A percentile compares a stretch with the other conserved stretches of the same genome.
Conservation (phyloP, 2,329 filamentous ascomycete genomes). For the Talaromyces sp. region DNA sequence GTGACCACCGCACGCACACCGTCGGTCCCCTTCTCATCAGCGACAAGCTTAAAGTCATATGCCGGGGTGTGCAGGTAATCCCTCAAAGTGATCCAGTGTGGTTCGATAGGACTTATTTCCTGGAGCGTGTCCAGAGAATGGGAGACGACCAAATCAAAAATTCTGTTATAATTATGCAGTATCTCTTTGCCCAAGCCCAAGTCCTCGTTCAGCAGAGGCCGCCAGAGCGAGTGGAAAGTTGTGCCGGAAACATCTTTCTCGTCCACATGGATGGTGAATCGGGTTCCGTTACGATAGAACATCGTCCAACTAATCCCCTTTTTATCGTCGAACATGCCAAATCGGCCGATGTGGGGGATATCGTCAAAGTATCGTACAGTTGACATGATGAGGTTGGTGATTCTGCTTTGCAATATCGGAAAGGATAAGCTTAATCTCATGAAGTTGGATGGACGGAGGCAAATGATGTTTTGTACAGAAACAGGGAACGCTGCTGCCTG, state of each 20-base stretch:
- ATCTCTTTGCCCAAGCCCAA: neutral
- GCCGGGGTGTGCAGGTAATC: conserved; percentile 13
- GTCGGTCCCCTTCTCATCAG: neutral
- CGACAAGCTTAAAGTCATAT: conserved; percentile 8
- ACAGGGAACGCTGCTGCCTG: neutral
- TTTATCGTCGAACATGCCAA: neutral
- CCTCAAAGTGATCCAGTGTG: conserved; percentile 6
- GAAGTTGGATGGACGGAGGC: no score
- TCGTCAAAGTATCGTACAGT: conserved; percentile 8
- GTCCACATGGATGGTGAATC: conserved; percentile 4
- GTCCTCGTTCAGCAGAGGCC: neutral
- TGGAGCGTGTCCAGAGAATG: conserved; percentile 9
- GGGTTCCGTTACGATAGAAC: neutral
- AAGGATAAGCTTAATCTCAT: no score
- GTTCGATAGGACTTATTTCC: neutral
- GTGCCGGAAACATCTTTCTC: conserved; percentile 6
- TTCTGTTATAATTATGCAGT: neutral
- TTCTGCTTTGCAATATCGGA: no score
- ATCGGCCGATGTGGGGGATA: conserved; percentile 12
- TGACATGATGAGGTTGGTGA: neutral
- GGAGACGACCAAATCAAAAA: conserved; percentile 10
- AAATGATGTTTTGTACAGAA: neutral
- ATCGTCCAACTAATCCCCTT: neutral
- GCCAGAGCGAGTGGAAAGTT: conserved; percentile 4
- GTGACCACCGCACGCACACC: conserved; percentile 2